Conservation (phyloP, 2,329 filamentous ascomycete genomes). For the Ophiocordyceps camponoti-rufipedis region DNA sequence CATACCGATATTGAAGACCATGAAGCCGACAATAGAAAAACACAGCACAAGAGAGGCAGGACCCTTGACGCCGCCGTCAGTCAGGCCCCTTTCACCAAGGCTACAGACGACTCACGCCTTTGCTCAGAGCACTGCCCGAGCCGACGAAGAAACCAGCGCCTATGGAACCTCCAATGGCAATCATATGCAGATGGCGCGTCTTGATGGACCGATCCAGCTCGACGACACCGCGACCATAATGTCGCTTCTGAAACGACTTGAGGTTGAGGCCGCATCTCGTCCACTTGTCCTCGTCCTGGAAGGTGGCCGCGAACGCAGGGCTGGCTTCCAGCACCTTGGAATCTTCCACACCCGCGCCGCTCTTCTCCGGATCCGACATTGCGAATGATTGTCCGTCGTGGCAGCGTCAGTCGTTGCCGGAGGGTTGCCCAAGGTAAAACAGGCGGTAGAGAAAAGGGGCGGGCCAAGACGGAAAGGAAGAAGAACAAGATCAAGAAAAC, state of each 20-base stretch:
- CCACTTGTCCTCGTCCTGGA: slow-evolving; percentile 13
- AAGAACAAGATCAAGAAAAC: too few species aligned
- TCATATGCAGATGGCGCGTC: slow-evolving; percentile 42
- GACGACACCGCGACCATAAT: slow-evolving; percentile 12
- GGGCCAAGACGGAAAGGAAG: too few species aligned
- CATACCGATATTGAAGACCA: slow-evolving; percentile 37
- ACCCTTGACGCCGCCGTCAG: slow-evolving; percentile 5
- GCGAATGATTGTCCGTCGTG: background rate
- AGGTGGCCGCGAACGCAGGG: slow-evolving; percentile 3
- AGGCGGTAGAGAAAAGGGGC: too few species aligned
- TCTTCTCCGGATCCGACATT: slow-evolving; percentile 3
- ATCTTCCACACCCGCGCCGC: slow-evolving; percentile 1
- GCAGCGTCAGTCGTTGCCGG: too few species aligned
- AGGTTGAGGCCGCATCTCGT: slow-evolving; percentile 17
- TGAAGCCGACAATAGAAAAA: slow-evolving; percentile 37
- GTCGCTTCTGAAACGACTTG: slow-evolving; percentile 16
- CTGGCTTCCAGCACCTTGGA: slow-evolving; percentile 1
- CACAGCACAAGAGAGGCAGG: slow-evolving; percentile 26
- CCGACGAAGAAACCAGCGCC: slow-evolving; percentile 46
- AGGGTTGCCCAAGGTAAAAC: too few species aligned
- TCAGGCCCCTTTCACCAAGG: background rate
- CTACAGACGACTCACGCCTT: slow-evolving; percentile 22
- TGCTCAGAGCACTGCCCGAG: slow-evolving; percentile 32
- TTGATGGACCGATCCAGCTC: slow-evolving; percentile 31
- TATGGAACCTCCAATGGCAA: slow-evolving; percentile 42